Conservation (phyloP, 805 yeast species). For the Torulaspora franciscae region DNA sequence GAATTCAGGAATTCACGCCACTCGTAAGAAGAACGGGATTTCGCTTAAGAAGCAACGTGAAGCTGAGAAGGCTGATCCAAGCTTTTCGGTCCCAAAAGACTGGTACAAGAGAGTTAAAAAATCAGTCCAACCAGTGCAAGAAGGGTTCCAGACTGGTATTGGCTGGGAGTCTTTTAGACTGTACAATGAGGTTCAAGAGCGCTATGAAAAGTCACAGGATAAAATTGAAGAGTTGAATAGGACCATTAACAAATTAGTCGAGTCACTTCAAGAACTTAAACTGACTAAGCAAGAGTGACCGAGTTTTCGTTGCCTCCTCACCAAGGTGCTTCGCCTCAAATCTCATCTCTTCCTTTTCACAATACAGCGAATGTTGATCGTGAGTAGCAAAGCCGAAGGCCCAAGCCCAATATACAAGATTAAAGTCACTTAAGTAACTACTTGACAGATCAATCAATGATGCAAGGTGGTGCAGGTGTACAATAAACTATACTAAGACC, state of each 20-base stretch:
- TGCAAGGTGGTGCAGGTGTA: neutral
- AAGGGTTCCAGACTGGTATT: constrained; percentile 51
- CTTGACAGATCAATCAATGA: neutral
- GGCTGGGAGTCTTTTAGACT: constrained; percentile 61
- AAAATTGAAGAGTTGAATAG: constrained; percentile 18
- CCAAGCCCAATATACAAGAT: too few species aligned
- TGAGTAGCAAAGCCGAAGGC: too few species aligned
- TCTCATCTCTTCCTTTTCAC: neutral
- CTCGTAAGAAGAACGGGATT: constrained; percentile 33
- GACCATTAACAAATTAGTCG: constrained; percentile 16
- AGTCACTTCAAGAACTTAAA: constrained; percentile 19
- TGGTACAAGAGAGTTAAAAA: constrained; percentile 51
- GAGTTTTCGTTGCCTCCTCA: neutral
- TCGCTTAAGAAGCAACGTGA: constrained; percentile 46
- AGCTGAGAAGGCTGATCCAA: constrained; percentile 68
- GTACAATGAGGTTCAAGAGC: constrained; percentile 45
- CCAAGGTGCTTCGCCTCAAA: too few species aligned
- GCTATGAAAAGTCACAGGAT: constrained; percentile 11
- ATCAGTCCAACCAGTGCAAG: constrained; percentile 52
- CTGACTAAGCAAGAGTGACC: constrained; percentile 1
- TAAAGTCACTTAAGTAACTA: neutral
- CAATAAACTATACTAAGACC: neutral
- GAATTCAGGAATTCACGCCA: constrained; percentile 29
- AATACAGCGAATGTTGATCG: neutral
- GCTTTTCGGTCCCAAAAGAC: constrained; percentile 48